phyloP scores from a whole-genome alignment of 2,329 filamentous ascomycete species.

The Talaromyces islandicus region DNA sequence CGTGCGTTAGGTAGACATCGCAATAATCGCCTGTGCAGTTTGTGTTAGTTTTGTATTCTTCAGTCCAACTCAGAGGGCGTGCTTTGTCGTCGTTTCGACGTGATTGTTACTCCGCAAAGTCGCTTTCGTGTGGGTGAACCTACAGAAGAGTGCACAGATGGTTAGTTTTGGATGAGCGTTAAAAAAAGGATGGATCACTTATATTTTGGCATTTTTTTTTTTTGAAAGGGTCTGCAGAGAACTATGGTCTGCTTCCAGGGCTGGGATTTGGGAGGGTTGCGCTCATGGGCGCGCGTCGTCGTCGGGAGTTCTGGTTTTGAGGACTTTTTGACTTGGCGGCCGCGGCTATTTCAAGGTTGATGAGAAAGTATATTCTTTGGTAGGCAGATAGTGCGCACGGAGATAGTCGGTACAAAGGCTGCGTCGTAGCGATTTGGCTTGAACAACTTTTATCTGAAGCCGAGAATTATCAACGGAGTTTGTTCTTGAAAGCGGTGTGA shows the following conservation, averaged over 20 bases:
- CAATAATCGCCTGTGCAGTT: conserved; percentile 72
- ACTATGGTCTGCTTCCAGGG: neutral
- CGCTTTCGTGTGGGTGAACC: conserved; percentile 21
- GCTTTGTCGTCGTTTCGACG: conserved; percentile 12
- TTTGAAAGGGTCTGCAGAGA: conserved; percentile 35
- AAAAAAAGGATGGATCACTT: conserved; percentile 38
- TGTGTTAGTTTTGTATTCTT: neutral
- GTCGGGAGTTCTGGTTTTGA: neutral
- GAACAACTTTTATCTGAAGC: neutral
- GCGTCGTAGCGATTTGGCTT: neutral
- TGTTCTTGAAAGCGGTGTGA: neutral
- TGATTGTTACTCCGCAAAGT: neutral
- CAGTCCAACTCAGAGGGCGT: neutral
- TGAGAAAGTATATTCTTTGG: neutral
- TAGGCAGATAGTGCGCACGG: neutral
- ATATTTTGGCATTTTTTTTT: conserved; percentile 94
- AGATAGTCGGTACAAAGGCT: neutral
- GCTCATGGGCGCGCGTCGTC: neutral
- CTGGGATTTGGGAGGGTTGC: neutral
- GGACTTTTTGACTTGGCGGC: neutral
- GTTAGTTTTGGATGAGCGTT: neutral
- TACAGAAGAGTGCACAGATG: conserved; percentile 61
- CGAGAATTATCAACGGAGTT: neutral
- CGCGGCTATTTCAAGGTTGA: neutral
- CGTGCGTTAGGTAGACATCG: conserved; percentile 99